Percentiles rank a stretch among this genome's conserved stretches.
Conservation (phyloP, 331 rosid genomes). For the Quercus lobata region DNA sequence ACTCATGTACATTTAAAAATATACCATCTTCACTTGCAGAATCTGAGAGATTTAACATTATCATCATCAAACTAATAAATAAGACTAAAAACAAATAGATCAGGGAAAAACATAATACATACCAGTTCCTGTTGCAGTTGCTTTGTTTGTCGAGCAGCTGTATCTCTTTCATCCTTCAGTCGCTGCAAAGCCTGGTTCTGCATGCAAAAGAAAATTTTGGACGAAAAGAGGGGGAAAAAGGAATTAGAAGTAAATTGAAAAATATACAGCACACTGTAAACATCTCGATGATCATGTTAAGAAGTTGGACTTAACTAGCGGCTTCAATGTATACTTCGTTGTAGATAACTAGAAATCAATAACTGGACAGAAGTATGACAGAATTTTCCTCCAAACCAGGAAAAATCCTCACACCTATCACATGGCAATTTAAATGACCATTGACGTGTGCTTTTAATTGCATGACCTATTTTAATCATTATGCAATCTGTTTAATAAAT, state of each 20-base stretch:
- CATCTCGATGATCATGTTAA: not conserved
- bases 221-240: not conserved
- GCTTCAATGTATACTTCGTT: not conserved
- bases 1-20: not conserved
- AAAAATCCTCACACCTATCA: too few species aligned
- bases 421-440: too few species aligned
- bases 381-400: too few species aligned
- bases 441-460: too few species aligned
- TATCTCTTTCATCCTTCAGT: constrained; percentile 83
- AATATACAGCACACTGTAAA: not conserved
- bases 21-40: not conserved
- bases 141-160: constrained; percentile 60
- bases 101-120: not conserved
- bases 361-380: not conserved
- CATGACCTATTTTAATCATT: too few species aligned
- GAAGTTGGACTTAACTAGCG: not conserved
- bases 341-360: too few species aligned
- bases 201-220: constrained; percentile 21
- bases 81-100: not conserved
- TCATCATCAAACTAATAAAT: not conserved
- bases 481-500: too few species aligned
- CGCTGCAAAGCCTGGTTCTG: constrained; percentile 48
- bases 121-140: constrained; percentile 71
- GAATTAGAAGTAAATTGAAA: constrained; percentile 6
- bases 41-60: not conserved